phyloP scores from a whole-genome alignment of 2,329 filamentous ascomycete species.

The Aspergillus flavus region DNA sequence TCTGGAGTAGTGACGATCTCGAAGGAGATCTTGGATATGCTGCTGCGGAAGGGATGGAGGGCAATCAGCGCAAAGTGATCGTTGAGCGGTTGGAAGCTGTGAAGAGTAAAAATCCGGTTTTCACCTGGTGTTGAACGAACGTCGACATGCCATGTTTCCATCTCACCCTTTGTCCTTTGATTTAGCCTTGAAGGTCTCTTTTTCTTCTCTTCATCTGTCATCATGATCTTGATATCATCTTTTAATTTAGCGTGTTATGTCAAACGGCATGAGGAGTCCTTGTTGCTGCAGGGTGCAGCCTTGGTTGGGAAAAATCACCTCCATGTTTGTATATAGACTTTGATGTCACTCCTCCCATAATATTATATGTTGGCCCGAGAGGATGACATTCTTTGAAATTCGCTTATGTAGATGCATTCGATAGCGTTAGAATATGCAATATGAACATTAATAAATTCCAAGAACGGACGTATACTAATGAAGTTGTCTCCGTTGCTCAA shows the following conservation, averaged over 20 bases:
- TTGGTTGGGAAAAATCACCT: conserved; percentile 23
- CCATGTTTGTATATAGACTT: conserved; percentile 41
- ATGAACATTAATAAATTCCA: background rate
- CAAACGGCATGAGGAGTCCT: conserved; percentile 28
- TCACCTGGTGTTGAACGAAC: conserved; percentile 81
- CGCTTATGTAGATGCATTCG: background rate
- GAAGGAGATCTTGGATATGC: conserved; percentile 95
- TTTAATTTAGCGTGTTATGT: conserved; percentile 32
- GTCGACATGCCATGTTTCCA: conserved; percentile 1
- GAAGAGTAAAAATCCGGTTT: conserved; percentile 92
- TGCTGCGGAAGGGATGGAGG: conserved; percentile 90
- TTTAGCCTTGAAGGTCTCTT: conserved; percentile 20
- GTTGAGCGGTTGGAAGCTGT: conserved; percentile 95
- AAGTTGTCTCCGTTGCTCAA: too few species aligned
- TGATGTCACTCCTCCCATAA: conserved; percentile 20
- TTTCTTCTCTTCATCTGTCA: conserved; percentile 24
- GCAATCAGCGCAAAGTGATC: conserved; percentile 89
- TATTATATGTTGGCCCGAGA: conserved; percentile 25
- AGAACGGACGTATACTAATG: background rate
- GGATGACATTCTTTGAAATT: conserved; percentile 23
- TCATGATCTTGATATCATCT: conserved; percentile 17
- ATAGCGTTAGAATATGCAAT: background rate
- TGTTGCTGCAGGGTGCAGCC: conserved; percentile 18
- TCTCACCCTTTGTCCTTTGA: conserved; percentile 16
- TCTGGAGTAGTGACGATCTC: conserved; percentile 71